Evolutionary conservation across 2,329 filamentous ascomycete genomes (phyloP), one percentile per base, ranked within the genome.

Genomic region (Triangularia setosa): DNA sequence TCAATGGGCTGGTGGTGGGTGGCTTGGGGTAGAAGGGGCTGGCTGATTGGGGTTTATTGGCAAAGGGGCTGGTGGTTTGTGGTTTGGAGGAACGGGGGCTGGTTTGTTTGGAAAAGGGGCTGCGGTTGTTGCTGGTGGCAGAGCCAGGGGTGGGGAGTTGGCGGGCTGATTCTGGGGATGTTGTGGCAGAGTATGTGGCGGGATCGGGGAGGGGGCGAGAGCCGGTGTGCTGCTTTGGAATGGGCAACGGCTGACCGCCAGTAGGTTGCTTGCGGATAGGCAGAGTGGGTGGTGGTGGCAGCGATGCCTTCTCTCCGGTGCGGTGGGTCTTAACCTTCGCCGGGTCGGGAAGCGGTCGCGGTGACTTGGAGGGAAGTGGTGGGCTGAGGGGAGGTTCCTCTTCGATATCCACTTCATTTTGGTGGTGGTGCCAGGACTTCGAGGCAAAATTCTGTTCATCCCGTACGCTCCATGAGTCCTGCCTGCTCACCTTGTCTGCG

Each of bases 361-460:
- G 71, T 1, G 76, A 74, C 21, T 72, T 68, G 53, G 66, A 68
- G 12, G 74, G 21, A 72, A 74, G 16, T 68, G 70, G 52, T 60
- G 65, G 21, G 1, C 70, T 66, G 9, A 64, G 55, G 16, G 66
- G 65, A 8, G 69, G 67, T n/a, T 69, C 68, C 14, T 68, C 67
- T 27, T 71, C 70, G 23, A 73, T 72, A 23, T 70, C 61, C 33
- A 69, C 68, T 54, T 76, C 73, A 48, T 77, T 75, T 64, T 79
- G 79, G 28, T 81, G 77, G 40, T 79, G 75, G 25, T 77, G 76
- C 79, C 79, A 79, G 53, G 86, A 81, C 55, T 84, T 84, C 25
- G 83, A 83, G 16, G 90, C 78, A 54, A 86, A 83, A 55, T 90
- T 87, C 54, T 84, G 84, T 74, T 91, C 88, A 68, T 88, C 84